Conservation (phyloP, 805 yeast genomes). For the Maudiozyma turicensis region DNA sequence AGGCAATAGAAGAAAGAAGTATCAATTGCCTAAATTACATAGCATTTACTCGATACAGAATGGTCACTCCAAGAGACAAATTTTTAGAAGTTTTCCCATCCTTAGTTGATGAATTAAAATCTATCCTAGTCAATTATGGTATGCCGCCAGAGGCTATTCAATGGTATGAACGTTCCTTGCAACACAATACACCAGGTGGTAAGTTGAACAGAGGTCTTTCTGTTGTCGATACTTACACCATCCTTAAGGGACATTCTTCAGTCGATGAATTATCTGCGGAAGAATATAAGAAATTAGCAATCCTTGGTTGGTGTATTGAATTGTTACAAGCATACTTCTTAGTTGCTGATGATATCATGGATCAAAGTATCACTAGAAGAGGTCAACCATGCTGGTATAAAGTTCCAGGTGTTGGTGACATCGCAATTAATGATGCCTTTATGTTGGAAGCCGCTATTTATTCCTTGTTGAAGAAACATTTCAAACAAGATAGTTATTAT, state of each 20-base stretch:
- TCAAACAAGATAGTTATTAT: slow-evolving; percentile 72
- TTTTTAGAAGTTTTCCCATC: slow-evolving; percentile 64
- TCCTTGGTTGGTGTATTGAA: slow-evolving; percentile 93
- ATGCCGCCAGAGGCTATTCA: slow-evolving; percentile 78
- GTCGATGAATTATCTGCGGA: slow-evolving; percentile 49
- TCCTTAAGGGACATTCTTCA: slow-evolving; percentile 55
- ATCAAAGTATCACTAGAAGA: slow-evolving; percentile 88
- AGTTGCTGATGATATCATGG: slow-evolving; percentile 99
- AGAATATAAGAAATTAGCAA: slow-evolving; percentile 76
- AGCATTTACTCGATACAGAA: too few species aligned
- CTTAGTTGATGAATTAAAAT: slow-evolving; percentile 64
- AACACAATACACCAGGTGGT: slow-evolving; percentile 93
- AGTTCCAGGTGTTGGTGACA: slow-evolving; percentile 68
- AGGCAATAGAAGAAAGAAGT: too few species aligned
- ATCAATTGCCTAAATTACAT: too few species aligned
- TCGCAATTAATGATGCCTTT: slow-evolving; percentile 95
- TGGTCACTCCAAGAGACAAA: slow-evolving; percentile 33
- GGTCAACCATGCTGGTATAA: slow-evolving; percentile 98
- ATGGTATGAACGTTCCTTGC: slow-evolving; percentile 68
- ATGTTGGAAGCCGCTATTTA: slow-evolving; percentile 95
- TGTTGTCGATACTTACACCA: slow-evolving; percentile 83
- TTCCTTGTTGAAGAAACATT: slow-evolving; percentile 77
- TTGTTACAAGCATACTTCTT: slow-evolving; percentile 91
- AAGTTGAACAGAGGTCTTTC: slow-evolving; percentile 93
- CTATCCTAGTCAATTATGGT: slow-evolving; percentile 53